phyloP scores from a whole-genome alignment of 192 early-diverging fungal species.

The Chytriomyces hyalinus region DNA sequence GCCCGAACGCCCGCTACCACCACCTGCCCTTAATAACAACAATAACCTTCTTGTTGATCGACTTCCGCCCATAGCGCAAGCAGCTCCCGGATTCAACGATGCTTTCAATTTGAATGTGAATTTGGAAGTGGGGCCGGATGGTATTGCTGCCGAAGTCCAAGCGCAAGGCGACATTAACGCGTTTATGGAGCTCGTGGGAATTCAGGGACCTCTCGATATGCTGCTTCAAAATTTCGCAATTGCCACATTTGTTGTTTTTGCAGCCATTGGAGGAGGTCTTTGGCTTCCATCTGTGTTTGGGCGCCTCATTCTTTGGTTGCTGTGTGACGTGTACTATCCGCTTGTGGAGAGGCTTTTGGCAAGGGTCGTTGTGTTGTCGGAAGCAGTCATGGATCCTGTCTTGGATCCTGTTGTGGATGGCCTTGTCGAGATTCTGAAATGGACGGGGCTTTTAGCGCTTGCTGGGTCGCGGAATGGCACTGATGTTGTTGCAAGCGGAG shows the following conservation, averaged over 20 bases:
- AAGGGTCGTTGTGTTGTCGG: slow-evolving; percentile 36
- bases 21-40: slow-evolving; percentile 12
- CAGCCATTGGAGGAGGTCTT: slow-evolving; percentile 70
- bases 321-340: slow-evolving; percentile 40
- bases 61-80: neutral
- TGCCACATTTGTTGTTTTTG: slow-evolving; percentile 73
- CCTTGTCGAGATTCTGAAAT: slow-evolving; percentile 29
- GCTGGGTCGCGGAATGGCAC: neutral
- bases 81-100: slow-evolving; percentile 6
- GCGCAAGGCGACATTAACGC: slow-evolving; percentile 52
- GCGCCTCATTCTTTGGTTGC: slow-evolving; percentile 41
- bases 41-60: slow-evolving; percentile 10
- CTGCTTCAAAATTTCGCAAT: slow-evolving; percentile 82
- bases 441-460: slow-evolving; percentile 22
- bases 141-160: slow-evolving; percentile 41
- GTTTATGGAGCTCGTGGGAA: slow-evolving; percentile 87
- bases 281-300: slow-evolving; percentile 80
- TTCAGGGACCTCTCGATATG: slow-evolving; percentile 82
- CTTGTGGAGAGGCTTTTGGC: slow-evolving; percentile 30
- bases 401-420: slow-evolving; percentile 71
- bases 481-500: neutral
- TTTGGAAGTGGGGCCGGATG: slow-evolving; percentile 34
- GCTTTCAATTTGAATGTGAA: slow-evolving; percentile 44
- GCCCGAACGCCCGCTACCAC: slow-evolving; percentile 6
- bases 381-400: slow-evolving; percentile 75